A percentile compares a stretch with the other conserved stretches of the same genome.
Conservation (phyloP, 495 filamentous ascomycete species). For the Xylaria intraflava region DNA sequence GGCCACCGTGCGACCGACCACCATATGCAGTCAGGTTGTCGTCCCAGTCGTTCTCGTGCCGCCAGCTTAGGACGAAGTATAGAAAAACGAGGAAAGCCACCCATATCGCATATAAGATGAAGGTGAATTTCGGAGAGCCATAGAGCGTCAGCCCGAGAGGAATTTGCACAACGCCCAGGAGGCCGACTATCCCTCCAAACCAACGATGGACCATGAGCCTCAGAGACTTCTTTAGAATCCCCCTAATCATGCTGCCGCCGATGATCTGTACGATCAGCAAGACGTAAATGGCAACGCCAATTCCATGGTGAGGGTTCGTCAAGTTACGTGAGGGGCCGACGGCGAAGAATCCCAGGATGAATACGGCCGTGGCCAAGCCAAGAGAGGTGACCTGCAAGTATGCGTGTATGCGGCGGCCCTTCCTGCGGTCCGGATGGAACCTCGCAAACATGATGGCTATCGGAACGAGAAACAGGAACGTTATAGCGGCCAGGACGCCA, state of each 20-base stretch:
- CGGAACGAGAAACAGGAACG: constrained; percentile 80
- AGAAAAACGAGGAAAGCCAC: constrained; percentile 57
- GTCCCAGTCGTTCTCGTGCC: constrained; percentile 47
- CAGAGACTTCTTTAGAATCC: constrained; percentile 52
- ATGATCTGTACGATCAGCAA: constrained; percentile 74
- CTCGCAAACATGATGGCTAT: constrained; percentile 67
- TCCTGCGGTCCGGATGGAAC: constrained; percentile 59
- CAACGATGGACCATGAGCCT: constrained; percentile 82
- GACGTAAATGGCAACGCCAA: constrained; percentile 84
- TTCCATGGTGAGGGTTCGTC: constrained; percentile 92
- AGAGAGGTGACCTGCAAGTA: constrained; percentile 82
- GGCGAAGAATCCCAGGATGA: constrained; percentile 72
- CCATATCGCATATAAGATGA: constrained; percentile 76
- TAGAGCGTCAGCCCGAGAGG: constrained; percentile 87
- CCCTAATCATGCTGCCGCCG: constrained; percentile 65
- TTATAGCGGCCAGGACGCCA: constrained; percentile 77
- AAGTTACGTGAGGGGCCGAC: constrained; percentile 69
- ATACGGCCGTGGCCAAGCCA: constrained; percentile 61
- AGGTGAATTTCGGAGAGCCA: constrained; percentile 75
- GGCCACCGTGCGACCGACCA: constrained; percentile 29
- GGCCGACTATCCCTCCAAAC: constrained; percentile 66
- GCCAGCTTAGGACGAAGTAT: constrained; percentile 70
- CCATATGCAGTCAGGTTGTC: constrained; percentile 15
- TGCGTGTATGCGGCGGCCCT: constrained; percentile 66
- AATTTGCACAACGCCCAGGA: constrained; percentile 81